Conservation (phyloP, 768 basidiomycete species). For the Termitomyces sp. region DNA sequence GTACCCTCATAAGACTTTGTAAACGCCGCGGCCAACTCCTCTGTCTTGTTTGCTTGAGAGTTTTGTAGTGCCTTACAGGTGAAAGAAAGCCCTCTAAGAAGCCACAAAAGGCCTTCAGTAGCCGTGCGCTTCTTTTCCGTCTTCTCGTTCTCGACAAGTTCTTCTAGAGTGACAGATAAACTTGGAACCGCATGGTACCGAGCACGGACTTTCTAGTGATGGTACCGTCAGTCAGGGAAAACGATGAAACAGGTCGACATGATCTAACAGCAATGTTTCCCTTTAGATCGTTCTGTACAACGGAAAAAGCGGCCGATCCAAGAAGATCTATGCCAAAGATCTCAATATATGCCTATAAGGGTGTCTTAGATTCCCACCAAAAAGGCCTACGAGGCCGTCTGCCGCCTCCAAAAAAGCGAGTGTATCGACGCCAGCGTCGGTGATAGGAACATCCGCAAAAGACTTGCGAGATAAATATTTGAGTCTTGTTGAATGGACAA, state of each 20-base stretch:
- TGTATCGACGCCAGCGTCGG: slow-evolving; percentile 86
- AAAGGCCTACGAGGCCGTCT: slow-evolving; percentile 82
- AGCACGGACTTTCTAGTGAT: slow-evolving; percentile 80
- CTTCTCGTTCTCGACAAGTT: slow-evolving; percentile 80
- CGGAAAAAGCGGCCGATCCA: slow-evolving; percentile 75
- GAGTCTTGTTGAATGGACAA: background rate
- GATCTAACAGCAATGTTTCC: slow-evolving; percentile 83
- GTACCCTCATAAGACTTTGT: slow-evolving; percentile 75
- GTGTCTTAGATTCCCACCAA: slow-evolving; percentile 52
- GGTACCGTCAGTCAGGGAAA: background rate
- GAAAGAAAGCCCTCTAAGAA: slow-evolving; percentile 87
- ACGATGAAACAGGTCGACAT: background rate
- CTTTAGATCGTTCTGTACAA: slow-evolving; percentile 82
- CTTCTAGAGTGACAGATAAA: slow-evolving; percentile 74
- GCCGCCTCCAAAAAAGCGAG: slow-evolving; percentile 82
- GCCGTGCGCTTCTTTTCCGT: slow-evolving; percentile 82
- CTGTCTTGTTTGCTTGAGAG: slow-evolving; percentile 56
- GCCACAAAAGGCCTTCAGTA: slow-evolving; percentile 92
- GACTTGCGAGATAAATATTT: slow-evolving; percentile 46
- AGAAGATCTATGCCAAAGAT: slow-evolving; percentile 60
- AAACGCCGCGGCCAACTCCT: slow-evolving; percentile 73
- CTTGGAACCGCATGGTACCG: slow-evolving; percentile 66
- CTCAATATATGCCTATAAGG: background rate
- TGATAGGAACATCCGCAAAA: slow-evolving; percentile 87
- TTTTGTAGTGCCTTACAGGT: slow-evolving; percentile 76